Evolutionary conservation across 2,329 filamentous ascomycete genomes (phyloP), one percentile per base, ranked within the genome.

Genomic region (Aspergillus brunneoviolaceus): DNA sequence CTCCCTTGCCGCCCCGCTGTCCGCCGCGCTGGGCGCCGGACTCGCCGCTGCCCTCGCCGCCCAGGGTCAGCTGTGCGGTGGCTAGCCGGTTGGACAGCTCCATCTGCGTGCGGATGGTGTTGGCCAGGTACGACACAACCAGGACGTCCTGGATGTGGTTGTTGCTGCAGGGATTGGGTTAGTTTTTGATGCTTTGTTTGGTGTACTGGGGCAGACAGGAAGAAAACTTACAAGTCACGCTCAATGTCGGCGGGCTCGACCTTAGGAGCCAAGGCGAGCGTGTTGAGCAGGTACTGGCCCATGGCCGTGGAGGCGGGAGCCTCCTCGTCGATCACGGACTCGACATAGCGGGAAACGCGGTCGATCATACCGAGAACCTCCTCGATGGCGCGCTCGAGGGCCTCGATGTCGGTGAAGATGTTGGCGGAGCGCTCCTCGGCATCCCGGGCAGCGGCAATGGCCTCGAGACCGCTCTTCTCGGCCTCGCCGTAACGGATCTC

Each of bases 131-230:
- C 68, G 92, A 96, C 71, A 99, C 93, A 78, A 98, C 93, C 67
- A 99, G 88, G 63, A 99, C 93, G 77, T 99, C 95, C 82, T 99
- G 95, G 79, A 99, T 92, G 82, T 99, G 95, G 84, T 96, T 96
- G 87, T 99, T 99, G 87, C 85, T 87, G 73, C 45, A 39, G 52
- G 54, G 2, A 45, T 5, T 12, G 52, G 49, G 74, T 76, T 74
- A 78, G 74, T 55, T 59, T 57, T 59, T 51, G 29, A 27, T 33
- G 12, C 7, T 23, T 39, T 60, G 71, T 9, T 29, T 29, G 58
- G n/a, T 4, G 61, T 12, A 57, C 33, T 57, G 16, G 9, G 39
- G 16, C 35, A 25, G 16, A 19, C 47, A 49, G 25, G 59, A 42
- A 51, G 12, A 45, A 51, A 66, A 82, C 84, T 54, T 82, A 87